Base-by-base conservation (phyloP, 345 rosid genomes). In the Xanthoceras sorbifolium region DNA sequence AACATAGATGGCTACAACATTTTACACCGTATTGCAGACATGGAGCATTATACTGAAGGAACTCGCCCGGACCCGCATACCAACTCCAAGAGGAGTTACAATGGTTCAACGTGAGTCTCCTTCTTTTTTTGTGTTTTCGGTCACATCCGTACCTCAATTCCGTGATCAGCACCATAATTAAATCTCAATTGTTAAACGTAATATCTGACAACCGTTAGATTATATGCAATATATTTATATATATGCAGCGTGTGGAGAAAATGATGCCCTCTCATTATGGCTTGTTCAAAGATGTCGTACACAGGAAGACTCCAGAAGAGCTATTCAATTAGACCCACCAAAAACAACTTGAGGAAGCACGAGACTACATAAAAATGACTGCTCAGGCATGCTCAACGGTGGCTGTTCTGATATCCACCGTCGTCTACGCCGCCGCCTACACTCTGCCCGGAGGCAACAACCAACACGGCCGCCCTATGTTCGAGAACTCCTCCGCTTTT, bases 381-480 rank as follows among this genome's bases (percentile, higher is more conserved):
- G 23, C 81, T 60, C 74, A 79, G 23, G 76, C 82, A 18, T 79
- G 83, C 78, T 79, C 83, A 0, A 18, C 78, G 1, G 85, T 83
- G 0, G 80, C 83, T 0, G 61, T 63, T 15, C 78, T 83, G 1
- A 44, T 59, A n/a, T 29, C 63, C 28, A 59, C 29, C 5, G 63
- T 59, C 0, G 63, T 59, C 63, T 59, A n/a, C 3, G 31, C 63
- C 0, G 29, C 31, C 3, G 63, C 63, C 63, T 59, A 59, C 63
- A 59, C 63, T n/a, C 28, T 59, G 6, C 63, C 63, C 1, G 63
- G 63, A 7, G 63, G 63, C 9, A 44, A 44, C 50, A 54, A 63
- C 18, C 72, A 66, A 17, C 59, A 60, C 1, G 85, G 85, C 9
- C 36, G 50, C 7, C 80, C 85, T 0, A 4, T 76, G 18, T 70